These are phyloP conservation scores for Candida xyloterini DNA, from an alignment of 805 yeast species.

Conservation along the genomic window DNA sequence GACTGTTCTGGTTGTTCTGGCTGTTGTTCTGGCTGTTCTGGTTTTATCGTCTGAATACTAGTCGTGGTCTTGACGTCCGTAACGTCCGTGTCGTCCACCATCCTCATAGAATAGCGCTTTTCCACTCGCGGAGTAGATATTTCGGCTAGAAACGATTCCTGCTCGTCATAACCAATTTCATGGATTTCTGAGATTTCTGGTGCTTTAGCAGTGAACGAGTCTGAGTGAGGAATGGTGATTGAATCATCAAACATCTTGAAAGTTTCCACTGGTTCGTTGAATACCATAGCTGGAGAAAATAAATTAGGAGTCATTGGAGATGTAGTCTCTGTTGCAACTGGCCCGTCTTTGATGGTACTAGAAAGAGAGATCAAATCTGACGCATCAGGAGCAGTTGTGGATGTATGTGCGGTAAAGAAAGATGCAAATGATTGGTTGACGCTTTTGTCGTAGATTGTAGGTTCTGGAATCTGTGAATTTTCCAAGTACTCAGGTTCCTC, in stretches of 20 bases:
- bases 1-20: neutral
- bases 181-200: slow-evolving; percentile 10
- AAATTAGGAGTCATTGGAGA: slow-evolving; percentile 28
- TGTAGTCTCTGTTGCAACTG: slow-evolving; percentile 1
- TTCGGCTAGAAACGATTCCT: slow-evolving; percentile 15
- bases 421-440: slow-evolving; percentile 29
- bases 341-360: slow-evolving; percentile 24
- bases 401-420: slow-evolving; percentile 31
- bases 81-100: slow-evolving; percentile 18
- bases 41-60: slow-evolving; percentile 1
- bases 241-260: slow-evolving; percentile 20
- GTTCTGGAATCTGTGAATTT: neutral
- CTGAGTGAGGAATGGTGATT: slow-evolving; percentile 11
- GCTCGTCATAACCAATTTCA: slow-evolving; percentile 31
- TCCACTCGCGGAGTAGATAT: slow-evolving; percentile 4
- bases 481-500: slow-evolving; percentile 14
- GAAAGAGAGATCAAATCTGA: slow-evolving; percentile 30
- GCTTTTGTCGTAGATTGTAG: slow-evolving; percentile 2
- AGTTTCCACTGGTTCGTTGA: slow-evolving; percentile 26
- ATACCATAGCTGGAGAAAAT: slow-evolving; percentile 31
- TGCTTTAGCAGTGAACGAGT: slow-evolving; percentile 4
- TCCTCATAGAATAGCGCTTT: slow-evolving; percentile 26
- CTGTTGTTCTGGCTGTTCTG: no score
- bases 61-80: slow-evolving; percentile 6
- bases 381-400: slow-evolving; percentile 15